phyloP scores from a whole-genome alignment of 768 basidiomycete species.

The Boletus pseudopeckii region DNA sequence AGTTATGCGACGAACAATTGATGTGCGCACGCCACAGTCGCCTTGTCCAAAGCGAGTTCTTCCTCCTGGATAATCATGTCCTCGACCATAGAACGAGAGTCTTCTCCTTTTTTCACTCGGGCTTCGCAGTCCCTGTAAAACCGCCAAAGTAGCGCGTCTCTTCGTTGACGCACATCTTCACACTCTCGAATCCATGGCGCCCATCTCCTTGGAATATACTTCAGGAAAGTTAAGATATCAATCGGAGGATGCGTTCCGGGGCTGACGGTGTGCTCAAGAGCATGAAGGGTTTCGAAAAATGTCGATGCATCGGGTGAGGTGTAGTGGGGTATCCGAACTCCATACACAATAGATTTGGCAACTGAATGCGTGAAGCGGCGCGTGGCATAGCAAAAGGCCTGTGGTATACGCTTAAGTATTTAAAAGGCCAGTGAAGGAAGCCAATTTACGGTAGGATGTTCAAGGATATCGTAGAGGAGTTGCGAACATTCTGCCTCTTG shows the following conservation, averaged over 20 bases:
- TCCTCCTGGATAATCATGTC: neutral
- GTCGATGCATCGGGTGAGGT: constrained; percentile 1
- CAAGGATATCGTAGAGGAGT: constrained; percentile 2
- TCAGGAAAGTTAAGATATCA: constrained; percentile 2
- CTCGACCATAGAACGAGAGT: constrained; percentile 1
- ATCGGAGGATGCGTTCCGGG: constrained; percentile 6
- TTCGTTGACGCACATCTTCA: constrained; percentile 3
- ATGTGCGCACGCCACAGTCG: neutral
- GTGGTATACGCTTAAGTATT: neutral
- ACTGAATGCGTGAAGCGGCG: constrained; percentile 5
- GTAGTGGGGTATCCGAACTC: constrained; percentile 1
- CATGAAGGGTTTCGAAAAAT: constrained; percentile 2
- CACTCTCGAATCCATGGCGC: constrained; percentile 4
- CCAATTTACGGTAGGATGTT: neutral
- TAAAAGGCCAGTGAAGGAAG: neutral
- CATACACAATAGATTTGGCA: constrained; percentile 1
- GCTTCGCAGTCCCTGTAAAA: constrained; percentile 1
- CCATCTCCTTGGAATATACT: constrained; percentile 5
- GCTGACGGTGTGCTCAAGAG: neutral
- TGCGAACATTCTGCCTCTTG: constrained; percentile 5
- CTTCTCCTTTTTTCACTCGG: neutral
- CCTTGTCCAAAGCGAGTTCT: neutral
- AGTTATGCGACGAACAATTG: neutral
- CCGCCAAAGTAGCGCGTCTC: constrained; percentile 3
- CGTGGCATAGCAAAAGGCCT: constrained; percentile 3